Conservation (phyloP, 1,139 yeast genomes). For the Blastobotrys petasosporus region DNA sequence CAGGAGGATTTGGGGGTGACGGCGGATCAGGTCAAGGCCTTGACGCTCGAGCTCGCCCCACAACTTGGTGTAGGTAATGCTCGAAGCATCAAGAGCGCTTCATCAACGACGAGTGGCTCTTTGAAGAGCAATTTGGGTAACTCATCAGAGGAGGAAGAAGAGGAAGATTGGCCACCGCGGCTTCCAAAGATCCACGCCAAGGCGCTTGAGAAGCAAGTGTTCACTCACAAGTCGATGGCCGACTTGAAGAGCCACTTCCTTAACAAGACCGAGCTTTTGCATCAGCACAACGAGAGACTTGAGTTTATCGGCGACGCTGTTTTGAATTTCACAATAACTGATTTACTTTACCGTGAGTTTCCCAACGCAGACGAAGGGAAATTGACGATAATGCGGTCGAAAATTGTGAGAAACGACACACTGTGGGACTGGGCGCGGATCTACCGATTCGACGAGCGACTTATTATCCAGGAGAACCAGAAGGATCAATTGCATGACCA, state of each 20-base stretch:
- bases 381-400: conserved; percentile 63
- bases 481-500: conserved; percentile 22
- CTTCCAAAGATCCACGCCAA: conserved; percentile 64
- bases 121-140: no score
- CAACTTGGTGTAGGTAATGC: no score
- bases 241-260: conserved; percentile 46
- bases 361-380: conserved; percentile 79
- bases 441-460: conserved; percentile 62
- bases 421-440: conserved; percentile 63
- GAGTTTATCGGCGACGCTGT: conserved; percentile 94
- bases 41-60: no score
- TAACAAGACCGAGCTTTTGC: conserved; percentile 50
- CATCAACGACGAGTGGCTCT: no score
- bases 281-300: conserved; percentile 77
- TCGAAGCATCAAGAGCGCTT: no score
- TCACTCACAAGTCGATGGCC: conserved; percentile 72
- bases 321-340: conserved; percentile 65
- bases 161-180: conserved; percentile 47
- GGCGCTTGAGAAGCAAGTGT: conserved; percentile 60
- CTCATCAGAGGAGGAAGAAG: no score
- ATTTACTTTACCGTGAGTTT: conserved; percentile 57
- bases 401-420: conserved; percentile 66
- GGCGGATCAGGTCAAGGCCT: no score
- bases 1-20: no score
- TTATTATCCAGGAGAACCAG: conserved; percentile 43